Base-by-base conservation (phyloP, 495 filamentous ascomycete species). In the Tuber microsphaerosporum region DNA sequence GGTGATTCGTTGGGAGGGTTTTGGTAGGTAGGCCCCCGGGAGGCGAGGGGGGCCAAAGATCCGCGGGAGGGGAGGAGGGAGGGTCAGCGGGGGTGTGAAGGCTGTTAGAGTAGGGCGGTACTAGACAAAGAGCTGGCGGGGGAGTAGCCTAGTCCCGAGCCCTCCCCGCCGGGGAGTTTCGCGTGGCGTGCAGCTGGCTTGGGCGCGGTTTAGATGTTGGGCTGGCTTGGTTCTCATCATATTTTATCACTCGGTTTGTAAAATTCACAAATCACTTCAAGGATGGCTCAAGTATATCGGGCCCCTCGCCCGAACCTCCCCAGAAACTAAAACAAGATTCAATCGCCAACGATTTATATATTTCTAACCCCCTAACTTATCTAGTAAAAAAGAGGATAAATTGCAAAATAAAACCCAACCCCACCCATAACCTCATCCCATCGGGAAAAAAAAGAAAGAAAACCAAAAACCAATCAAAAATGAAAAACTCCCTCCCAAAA, bases 61-160 rank as follows among this genome's bases (percentile, higher is more conserved):
- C 43, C 73, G 31, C 70, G 71, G 75, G 75, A 17, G 12, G 71
- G 65, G 20, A 19, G 69, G 22, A 39, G 4, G 45, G 37, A n/a
- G n/a, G n/a, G n/a, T n/a, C 37, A 20, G 37, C 12, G 1, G n/a
- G 9, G 45, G 65, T 3, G 37, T 74, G 10, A 76, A 31, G 7
- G 43, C 61, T 22, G 12, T 37, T 19, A 37, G 75, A 34, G 71
- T 76, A 14, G 74, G 71, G 31, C 71, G 71, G 44, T 65, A 56
- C 43, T 45, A 73, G 72, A 65, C 75, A n/a, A 76, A 74, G 44
- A 71, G 31, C 44, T 74, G 43, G 44, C 65, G 70, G 56, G 20
- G 69, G 34, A 4, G 19, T 73, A n/a, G 45, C 3, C 26, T 34
- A 7, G 26, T 65, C 1, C 5, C 12, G 26, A 17, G 16, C 4